phyloP scores from a whole-genome alignment of 805 yeast genomes.

The Nadsonia fulvescens region DNA sequence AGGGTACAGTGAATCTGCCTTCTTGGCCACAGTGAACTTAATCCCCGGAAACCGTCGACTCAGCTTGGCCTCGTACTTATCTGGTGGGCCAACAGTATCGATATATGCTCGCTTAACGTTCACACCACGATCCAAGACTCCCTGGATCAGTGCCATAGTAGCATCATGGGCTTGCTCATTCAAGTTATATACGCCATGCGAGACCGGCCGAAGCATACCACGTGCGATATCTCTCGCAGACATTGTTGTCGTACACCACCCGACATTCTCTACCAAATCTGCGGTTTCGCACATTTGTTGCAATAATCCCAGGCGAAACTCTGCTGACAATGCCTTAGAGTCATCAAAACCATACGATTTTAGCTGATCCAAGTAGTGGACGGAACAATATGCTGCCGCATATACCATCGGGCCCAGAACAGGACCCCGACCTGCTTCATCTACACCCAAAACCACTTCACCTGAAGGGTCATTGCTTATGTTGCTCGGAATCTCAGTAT shows the following conservation, averaged over 20 bases:
- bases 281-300: constrained; percentile 31
- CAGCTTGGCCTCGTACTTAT: constrained; percentile 59
- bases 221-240: constrained; percentile 74
- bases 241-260: constrained; percentile 76
- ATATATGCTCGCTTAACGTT: constrained; percentile 58
- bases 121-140: constrained; percentile 42
- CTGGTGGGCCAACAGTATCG: constrained; percentile 96
- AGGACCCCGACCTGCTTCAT: constrained; percentile 98
- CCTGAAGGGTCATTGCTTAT: too few species aligned
- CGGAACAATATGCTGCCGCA: constrained; percentile 63
- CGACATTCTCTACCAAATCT: constrained; percentile 40
- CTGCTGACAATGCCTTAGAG: constrained; percentile 71
- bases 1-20: constrained; percentile 86
- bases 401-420: constrained; percentile 97
- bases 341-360: constrained; percentile 74
- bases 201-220: constrained; percentile 61
- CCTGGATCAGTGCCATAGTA: constrained; percentile 61
- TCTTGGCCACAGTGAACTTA: constrained; percentile 70
- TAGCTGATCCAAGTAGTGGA: constrained; percentile 29
- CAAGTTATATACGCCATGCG: constrained; percentile 44
- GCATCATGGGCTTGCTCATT: constrained; percentile 96
- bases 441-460: constrained; percentile 79
- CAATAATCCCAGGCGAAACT: constrained; percentile 45
- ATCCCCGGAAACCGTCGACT: constrained; percentile 48
- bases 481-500: too few species aligned